Conservation (phyloP, 108 stramenopile genomes). For the Pseudonitzschia pungens region DNA sequence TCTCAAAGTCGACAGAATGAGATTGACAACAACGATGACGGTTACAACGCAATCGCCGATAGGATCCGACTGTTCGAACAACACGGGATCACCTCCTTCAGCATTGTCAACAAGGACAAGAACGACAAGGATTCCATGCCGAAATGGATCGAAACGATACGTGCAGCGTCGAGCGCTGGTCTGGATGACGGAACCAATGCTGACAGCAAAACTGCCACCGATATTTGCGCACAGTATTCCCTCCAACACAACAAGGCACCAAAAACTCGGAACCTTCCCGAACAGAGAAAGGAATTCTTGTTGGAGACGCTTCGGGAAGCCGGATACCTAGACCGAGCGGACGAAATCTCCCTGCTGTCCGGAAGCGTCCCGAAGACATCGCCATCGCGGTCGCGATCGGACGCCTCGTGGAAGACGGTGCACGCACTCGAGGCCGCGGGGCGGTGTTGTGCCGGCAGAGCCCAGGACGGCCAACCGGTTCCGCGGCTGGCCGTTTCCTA, state of each 20-base stretch:
- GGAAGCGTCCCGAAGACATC: slow-evolving; percentile 14
- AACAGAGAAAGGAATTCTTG: background rate
- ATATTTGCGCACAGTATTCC: slow-evolving; percentile 37
- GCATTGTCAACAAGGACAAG: slow-evolving; percentile 49
- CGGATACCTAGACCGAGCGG: background rate
- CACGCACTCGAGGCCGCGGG: background rate
- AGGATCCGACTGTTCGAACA: slow-evolving; percentile 25
- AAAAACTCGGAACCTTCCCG: slow-evolving; percentile 1
- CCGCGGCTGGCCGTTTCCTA: slow-evolving; percentile 33
- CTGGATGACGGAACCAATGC: background rate
- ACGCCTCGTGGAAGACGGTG: slow-evolving; percentile 21
- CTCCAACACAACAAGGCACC: slow-evolving; percentile 37
- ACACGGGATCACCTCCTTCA: slow-evolving; percentile 38
- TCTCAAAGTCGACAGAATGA: background rate
- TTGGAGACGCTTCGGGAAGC: background rate
- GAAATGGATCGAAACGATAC: slow-evolving; percentile 25
- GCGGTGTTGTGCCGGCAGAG: background rate
- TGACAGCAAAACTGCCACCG: background rate
- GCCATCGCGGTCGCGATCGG: background rate
- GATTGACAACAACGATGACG: background rate
- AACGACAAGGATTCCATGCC: slow-evolving; percentile 18
- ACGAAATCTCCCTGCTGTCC: slow-evolving; percentile 30
- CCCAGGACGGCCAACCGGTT: background rate
- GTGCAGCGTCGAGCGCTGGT: slow-evolving; percentile 5
- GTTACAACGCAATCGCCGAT: background rate